Evolutionary conservation across 306 rosid genomes (phyloP).

Genomic region (barrel medic (Medicago truncatula)): MtrunA17r5.0-ANR NC_053048.1:51928001-51928500

Average conservation of each 20-base stretch:
- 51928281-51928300: constrained; percentile 38
- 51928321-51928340: constrained; percentile 42
- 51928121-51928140: constrained; percentile 12
- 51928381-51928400: constrained; percentile 98
- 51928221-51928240: constrained; percentile 24
- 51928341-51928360: constrained; percentile 70
- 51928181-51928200: neutral
- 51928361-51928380: constrained; percentile 96
- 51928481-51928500: neutral
- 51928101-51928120: neutral
- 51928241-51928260: neutral
- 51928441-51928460: constrained; percentile 27
- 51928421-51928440: constrained; percentile 10
- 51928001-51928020: constrained; percentile 6
- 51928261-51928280: constrained; percentile 19
- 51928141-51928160: neutral
- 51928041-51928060: constrained; percentile 6
- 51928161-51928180: neutral
- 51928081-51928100: constrained; percentile 6
- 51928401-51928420: constrained; percentile 29
- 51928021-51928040: neutral
- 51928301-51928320: constrained; percentile 30
- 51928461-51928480: constrained; percentile 14
- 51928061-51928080: constrained; percentile 11
- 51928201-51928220: constrained; percentile 27